These are phyloP conservation scores for Ramaria sp. DNA, from an alignment of 768 basidiomycete genomes.

Conservation along the genomic window DNA sequence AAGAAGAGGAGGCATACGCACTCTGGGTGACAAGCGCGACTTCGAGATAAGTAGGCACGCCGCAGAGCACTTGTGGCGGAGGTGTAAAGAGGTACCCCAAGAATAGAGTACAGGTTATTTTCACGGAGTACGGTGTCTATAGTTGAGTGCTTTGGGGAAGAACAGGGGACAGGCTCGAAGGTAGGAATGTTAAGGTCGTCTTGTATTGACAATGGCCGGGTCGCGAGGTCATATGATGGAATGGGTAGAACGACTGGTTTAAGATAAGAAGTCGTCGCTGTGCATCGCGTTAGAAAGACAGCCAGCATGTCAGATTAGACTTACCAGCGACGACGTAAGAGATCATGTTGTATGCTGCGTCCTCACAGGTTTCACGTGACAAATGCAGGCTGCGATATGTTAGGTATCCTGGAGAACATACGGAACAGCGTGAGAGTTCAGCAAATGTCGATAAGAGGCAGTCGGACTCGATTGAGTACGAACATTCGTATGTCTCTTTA, in stretches of 20 bases:
- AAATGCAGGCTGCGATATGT: not conserved
- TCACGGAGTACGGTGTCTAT: slow-evolving; percentile 45
- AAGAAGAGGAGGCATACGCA: slow-evolving; percentile 27
- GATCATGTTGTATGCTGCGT: not conserved
- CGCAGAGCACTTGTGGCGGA: slow-evolving; percentile 46
- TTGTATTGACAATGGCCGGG: not conserved
- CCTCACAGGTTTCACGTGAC: not conserved
- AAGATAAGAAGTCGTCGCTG: not conserved
- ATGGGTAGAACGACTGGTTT: not conserved
- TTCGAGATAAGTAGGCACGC: slow-evolving; percentile 66
- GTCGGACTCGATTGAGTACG: too few relatives aligned
- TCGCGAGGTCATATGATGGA: not conserved
- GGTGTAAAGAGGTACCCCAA: slow-evolving; percentile 44
- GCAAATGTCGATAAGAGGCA: too few relatives aligned
- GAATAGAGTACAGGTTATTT: slow-evolving; percentile 62
- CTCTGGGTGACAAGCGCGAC: slow-evolving; percentile 80
- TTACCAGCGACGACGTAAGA: not conserved
- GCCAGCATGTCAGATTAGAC: not conserved
- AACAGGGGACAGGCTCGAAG: not conserved
- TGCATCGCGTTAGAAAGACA: not conserved
- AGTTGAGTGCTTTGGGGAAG: slow-evolving; percentile 15
- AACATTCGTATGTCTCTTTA: too few relatives aligned
- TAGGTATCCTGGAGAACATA: too few relatives aligned
- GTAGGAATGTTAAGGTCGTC: not conserved
- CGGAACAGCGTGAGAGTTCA: too few relatives aligned